Base-by-base conservation (phyloP, 2,329 filamentous ascomycete species). In the Penicillium concentricum region DNA sequence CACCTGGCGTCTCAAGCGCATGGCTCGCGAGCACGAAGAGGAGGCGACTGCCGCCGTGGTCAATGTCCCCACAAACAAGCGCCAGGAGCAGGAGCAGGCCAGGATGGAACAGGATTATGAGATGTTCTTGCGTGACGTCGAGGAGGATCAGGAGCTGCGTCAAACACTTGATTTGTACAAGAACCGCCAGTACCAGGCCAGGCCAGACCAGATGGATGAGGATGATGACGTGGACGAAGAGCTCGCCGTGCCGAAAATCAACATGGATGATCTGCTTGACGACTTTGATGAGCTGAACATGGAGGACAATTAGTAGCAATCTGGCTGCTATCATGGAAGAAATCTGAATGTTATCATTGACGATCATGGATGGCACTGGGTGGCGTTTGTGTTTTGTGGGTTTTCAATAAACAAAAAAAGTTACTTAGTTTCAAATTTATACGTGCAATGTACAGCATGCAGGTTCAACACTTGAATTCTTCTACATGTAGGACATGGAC, bases 71-170 rank as follows among this genome's bases (percentile, higher is more conserved):
- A 53, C 55, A 34, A 67, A 38, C 39, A 62, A 63, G 45, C 60
- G 61, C 41, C 59, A 70, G 41, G 67, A 96, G 78, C 82, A 91
- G 58, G 92, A 97, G 72, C 89, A 93, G 71, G 90, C 92, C 58
- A 86, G 87, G 61, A 86, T 96, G 80, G 92, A 97, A 72, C 85
- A 88, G 63, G 94, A 99, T 76, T 99, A 96, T 77, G 94, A 99
- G 79, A 86, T 92, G 84, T 99, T 99, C 85, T 79, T 99, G 81
- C 88, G 89, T 44, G 94, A 99, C 74, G 91, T 99, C 12, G 95
- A 99, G 77, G 92, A 97, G 72, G 94, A 99, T 73, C 84, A 89
- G 51, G 94, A 99, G 70, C 81, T 97, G 64, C 83, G 94, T 54
- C 84, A 87, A 42, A 92, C 91, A 1, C 79, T 99, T 71, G 90